Conservation (phyloP, 768 basidiomycete genomes). For the Hypholoma fasciculare region DNA sequence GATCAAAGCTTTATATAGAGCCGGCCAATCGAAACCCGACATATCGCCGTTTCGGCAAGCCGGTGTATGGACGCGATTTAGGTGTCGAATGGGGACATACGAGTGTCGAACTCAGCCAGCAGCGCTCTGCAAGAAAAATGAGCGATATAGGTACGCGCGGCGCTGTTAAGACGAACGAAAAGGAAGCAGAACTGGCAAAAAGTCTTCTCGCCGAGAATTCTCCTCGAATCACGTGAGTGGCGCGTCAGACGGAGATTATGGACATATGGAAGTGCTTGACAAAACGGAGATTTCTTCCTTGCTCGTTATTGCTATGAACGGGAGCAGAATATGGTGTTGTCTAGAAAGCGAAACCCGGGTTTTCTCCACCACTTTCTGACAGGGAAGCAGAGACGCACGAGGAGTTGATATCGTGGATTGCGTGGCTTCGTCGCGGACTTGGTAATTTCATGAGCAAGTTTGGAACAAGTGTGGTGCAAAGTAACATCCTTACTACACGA, state of each 20-base stretch:
- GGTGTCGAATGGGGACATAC: background rate
- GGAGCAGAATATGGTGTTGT: background rate
- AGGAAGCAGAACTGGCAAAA: background rate
- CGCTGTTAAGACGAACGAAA: slow-evolving; percentile 6
- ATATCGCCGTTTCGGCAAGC: slow-evolving; percentile 20
- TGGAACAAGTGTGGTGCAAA: no score
- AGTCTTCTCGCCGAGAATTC: slow-evolving; percentile 14
- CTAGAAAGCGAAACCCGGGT: slow-evolving; percentile 9
- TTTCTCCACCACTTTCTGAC: slow-evolving; percentile 3
- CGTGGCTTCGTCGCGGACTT: no score
- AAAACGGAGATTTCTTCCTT: background rate
- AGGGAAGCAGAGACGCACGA: background rate
- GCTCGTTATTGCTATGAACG: background rate
- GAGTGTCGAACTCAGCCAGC: background rate
- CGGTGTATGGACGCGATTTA: background rate
- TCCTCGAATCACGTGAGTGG: slow-evolving; percentile 14
- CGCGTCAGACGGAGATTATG: slow-evolving; percentile 17
- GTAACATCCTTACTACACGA: no score
- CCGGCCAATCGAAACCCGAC: slow-evolving; percentile 14
- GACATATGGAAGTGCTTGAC: slow-evolving; percentile 6
- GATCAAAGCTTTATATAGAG: slow-evolving; percentile 13
- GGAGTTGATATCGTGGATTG: no score
- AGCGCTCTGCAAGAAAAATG: background rate
- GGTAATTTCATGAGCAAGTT: no score
- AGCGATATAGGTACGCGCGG: background rate